Evolutionary conservation across 148 eudicot genomes (phyloP).

Genomic region (Cornus florida): DNA sequence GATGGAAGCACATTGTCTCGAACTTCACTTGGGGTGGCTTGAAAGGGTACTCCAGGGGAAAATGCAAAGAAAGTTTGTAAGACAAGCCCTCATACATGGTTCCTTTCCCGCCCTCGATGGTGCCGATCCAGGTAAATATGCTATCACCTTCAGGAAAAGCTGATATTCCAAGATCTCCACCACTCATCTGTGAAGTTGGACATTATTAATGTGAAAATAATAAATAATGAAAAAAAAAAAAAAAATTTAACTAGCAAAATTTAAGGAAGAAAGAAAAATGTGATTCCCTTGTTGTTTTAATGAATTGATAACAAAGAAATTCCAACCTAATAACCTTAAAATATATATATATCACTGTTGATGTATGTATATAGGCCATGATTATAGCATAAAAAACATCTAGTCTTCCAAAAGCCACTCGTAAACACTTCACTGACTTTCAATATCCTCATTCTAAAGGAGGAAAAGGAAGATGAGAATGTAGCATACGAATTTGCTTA

Average conservation of each 20-base stretch:
- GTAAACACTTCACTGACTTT: too few species aligned
- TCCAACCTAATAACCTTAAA: background rate
- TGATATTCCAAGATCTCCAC: conserved; percentile 58
- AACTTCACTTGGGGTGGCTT: conserved; percentile 70
- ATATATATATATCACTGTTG: too few species aligned
- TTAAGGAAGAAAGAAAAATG: background rate
- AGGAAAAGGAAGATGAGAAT: too few species aligned
- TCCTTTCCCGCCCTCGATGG: conserved; percentile 61
- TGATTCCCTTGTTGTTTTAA: too few species aligned
- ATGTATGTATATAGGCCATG: too few species aligned
- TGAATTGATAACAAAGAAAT: background rate
- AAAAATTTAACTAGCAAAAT: background rate
- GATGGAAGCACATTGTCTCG: conserved; percentile 70
- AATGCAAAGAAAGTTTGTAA: conserved; percentile 57
- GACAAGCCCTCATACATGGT: conserved; percentile 55
- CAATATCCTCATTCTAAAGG: too few species aligned
- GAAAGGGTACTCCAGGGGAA: conserved; percentile 56
- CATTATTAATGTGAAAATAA: background rate
- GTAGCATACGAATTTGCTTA: too few species aligned
- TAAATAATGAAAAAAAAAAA: background rate
- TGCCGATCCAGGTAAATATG: conserved; percentile 60
- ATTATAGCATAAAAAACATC: too few species aligned
- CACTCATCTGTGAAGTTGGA: conserved; percentile 42
- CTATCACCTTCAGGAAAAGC: conserved; percentile 74
- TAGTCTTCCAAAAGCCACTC: too few species aligned